phyloP scores from a whole-genome alignment of 805 yeast genomes.

The Komagataella pastoris region DNA sequence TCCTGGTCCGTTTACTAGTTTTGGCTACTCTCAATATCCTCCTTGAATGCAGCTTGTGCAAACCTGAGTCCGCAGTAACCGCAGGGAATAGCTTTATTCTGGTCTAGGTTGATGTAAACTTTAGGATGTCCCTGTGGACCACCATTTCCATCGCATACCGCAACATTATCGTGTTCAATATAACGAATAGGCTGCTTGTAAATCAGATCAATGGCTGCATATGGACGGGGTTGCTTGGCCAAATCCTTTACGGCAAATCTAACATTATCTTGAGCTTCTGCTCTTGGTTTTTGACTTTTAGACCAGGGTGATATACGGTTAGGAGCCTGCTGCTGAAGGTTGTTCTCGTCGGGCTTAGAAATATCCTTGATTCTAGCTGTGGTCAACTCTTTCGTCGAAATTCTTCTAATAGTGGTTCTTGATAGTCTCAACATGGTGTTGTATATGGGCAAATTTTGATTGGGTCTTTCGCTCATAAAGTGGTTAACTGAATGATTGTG shows the following conservation, averaged over 20 bases:
- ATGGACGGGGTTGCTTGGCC: slow-evolving; percentile 59
- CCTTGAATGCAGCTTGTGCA: slow-evolving; percentile 38
- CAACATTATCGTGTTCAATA: slow-evolving; percentile 41
- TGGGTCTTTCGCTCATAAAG: not conserved
- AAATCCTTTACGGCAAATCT: slow-evolving; percentile 66
- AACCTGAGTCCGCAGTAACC: slow-evolving; percentile 71
- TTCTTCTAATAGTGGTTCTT: not conserved
- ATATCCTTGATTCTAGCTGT: not conserved
- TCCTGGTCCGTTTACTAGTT: not conserved
- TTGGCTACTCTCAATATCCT: slow-evolving; percentile 17
- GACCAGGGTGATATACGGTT: slow-evolving; percentile 67
- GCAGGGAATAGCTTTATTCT: slow-evolving; percentile 59
- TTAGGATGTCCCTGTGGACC: slow-evolving; percentile 74
- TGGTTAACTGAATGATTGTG: not conserved
- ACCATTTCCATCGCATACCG: slow-evolving; percentile 76
- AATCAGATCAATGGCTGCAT: slow-evolving; percentile 76
- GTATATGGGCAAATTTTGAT: not conserved
- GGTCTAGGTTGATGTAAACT: slow-evolving; percentile 68
- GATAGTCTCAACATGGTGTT: not conserved
- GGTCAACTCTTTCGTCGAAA: not conserved
- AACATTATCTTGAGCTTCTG: slow-evolving; percentile 42
- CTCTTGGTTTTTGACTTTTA: slow-evolving; percentile 45
- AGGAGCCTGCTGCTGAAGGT: slow-evolving; percentile 54
- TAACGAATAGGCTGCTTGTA: slow-evolving; percentile 60
- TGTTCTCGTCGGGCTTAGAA: slow-evolving; percentile 6